Base-by-base conservation (phyloP, 371 early-diverging fungal genomes). In the Nosema granulosis region DNA sequence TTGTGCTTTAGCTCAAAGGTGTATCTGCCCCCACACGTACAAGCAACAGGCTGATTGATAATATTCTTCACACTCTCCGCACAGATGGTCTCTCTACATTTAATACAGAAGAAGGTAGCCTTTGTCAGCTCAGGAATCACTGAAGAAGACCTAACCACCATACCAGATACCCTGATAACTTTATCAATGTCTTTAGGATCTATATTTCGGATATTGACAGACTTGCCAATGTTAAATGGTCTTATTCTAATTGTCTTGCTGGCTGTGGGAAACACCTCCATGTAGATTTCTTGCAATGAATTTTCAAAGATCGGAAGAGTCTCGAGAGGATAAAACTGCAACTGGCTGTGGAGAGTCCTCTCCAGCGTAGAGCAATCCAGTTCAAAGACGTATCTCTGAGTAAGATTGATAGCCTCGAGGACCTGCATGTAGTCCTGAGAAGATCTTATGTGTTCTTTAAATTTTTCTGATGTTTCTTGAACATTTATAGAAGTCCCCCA, bases 401-500 rank as follows among this genome's bases (percentile, higher is more conserved):
- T 87, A 50, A 37, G 18, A 52, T 63, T 29, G 31, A 72, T 75
- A 9, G 71, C 58, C 22, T 73, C 68, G 34, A 79, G 31, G 28
- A 77, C 80, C 37, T 62, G 32, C 2, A 52, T 26, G 35, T 65
- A 76, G 20, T 54, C 51, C 32, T 35, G 22, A 11, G 58, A 34
- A 65, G 90, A 86, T 35, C 80, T 75, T 79, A 99, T 84, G 82
- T 96, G 97, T 75, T 93, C 89, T 58, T 89, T 87, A 87, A 99
- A 97, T 28, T 87, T 83, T n/a, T 85, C 83, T 86, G 91, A 92
- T 51, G 91, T 90, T 56, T 94, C 93, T 54, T 93, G 89, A 56
- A 97, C 90, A 78, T 92, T 92, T 78, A 99, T 90, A 6, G 92
- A 92, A 0, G 99, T 98, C 54, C 98, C 99, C 98, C 98, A 98